These are phyloP conservation scores for Blepharisma undulans DNA, from an alignment of 169 alveolate genomes.

Conservation along the genomic window DNA sequence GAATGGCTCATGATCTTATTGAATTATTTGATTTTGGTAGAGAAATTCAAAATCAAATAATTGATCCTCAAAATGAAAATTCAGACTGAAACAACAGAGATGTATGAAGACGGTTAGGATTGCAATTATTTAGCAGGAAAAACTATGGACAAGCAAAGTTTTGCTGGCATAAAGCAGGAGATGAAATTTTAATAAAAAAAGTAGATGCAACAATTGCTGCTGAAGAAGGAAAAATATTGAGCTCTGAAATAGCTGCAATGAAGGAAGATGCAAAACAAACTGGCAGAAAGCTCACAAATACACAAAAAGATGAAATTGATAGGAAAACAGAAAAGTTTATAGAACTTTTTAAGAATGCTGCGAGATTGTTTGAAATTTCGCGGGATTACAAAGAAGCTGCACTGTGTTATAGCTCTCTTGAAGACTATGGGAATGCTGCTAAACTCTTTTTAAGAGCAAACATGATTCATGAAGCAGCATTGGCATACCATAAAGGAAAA, in stretches of 20 bases:
- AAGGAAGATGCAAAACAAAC: not conserved
- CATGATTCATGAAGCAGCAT: constrained; percentile 4
- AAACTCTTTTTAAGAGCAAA: not conserved
- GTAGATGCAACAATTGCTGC: not conserved
- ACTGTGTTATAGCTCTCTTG: constrained; percentile 22
- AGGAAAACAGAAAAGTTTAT: not conserved
- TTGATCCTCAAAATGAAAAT: not conserved
- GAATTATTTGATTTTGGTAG: not conserved
- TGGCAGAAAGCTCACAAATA: not conserved
- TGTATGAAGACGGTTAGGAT: constrained; percentile 68
- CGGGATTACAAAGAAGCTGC: constrained; percentile 30
- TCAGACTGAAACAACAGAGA: not conserved
- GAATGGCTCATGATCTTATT: constrained; percentile 60
- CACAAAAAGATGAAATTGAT: not conserved
- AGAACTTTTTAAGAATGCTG: not conserved
- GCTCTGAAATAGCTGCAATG: not conserved
- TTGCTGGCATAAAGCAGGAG: constrained; percentile 67
- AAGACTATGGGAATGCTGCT: constrained; percentile 17
- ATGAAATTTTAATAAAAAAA: not conserved
- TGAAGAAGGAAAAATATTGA: not conserved
- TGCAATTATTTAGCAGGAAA: constrained; percentile 57
- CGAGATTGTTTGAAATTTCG: not conserved
- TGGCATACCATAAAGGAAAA: not conserved
- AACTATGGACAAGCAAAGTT: constrained; percentile 74
- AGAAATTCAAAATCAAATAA: too few species aligned